Evolutionary conservation across 495 filamentous ascomycete species (phyloP), one percentile per base, ranked within the genome.

Genomic region (Tuber melanosporum): DNA sequence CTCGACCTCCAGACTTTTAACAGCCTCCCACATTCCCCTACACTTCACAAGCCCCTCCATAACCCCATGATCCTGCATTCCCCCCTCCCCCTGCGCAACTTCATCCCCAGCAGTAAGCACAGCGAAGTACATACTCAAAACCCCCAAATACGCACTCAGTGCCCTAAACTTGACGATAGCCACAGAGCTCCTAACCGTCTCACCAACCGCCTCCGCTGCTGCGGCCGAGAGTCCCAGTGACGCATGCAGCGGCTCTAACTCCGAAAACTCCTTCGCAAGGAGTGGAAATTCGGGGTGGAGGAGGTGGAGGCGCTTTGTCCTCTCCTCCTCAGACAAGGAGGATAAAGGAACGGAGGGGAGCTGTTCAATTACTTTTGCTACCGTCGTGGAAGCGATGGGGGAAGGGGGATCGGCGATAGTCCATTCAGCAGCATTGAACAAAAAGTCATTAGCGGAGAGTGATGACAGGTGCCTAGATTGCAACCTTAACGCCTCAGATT

Each of bases 201-300:
- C 81, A 26, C 82, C 81, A 3, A 88, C 75, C 1, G 85, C 86
- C 76, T 88, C 87, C 57, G 89, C 84, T 3, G 88, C 86, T 69
- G 88, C 88, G 2, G 88, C 90, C 76, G 89, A 87, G 49, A 89
- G 78, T 45, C 86, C 84, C 26, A 92, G 85, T n/a, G 87, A 84
- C 49, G 85, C 82, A 74, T 94, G 87, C 7, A 90, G 83, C 26
- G 88, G 86, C 80, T 95, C 92, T 49, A 97, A 85, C 39, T 89
- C 86, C 73, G 91, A 82, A 78, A 95, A 93, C 80, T 97, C 94
- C 77, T 92, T 90, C 44, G 92, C 89, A 45, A 99, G 85, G 46
- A 91, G 91, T 76, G 94, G 91, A 81, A 98, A 97, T 82, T 99
- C 95, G 6, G 95, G 95, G 83, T 98, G 97, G 83, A 92, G 87